phyloP scores from a whole-genome alignment of 2,329 filamentous ascomycete genomes.

The Pochonia chlamydosporia region DNA sequence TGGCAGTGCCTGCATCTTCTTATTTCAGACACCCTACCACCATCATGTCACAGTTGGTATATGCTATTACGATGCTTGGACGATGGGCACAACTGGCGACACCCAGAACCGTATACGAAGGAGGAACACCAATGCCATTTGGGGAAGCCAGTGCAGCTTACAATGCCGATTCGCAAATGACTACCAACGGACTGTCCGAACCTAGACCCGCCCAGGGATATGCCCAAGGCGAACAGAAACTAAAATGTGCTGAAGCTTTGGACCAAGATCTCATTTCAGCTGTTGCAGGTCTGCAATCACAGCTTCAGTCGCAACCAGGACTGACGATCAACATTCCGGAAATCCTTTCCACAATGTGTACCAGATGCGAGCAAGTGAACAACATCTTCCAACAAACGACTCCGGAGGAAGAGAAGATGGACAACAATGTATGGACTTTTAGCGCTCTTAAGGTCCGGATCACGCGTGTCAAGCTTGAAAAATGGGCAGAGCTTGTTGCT shows the following conservation, averaged over 20 bases:
- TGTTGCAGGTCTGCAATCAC: constrained; percentile 33
- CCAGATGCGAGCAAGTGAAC: constrained; percentile 38
- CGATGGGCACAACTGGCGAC: constrained; percentile 44
- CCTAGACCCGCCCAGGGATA: not conserved
- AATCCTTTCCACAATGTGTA: constrained; percentile 34
- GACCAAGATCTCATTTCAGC: constrained; percentile 34
- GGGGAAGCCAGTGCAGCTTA: constrained; percentile 17
- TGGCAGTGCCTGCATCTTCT: constrained; percentile 33
- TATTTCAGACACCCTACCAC: constrained; percentile 43
- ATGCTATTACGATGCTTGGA: constrained; percentile 44
- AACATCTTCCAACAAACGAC: constrained; percentile 25
- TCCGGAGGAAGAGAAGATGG: constrained; percentile 25
- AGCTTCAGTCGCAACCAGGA: constrained; percentile 37
- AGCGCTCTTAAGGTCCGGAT: constrained; percentile 41
- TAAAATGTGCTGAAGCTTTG: constrained; percentile 19
- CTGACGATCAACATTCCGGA: constrained; percentile 38
- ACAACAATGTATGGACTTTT: constrained; percentile 43
- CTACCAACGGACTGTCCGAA: constrained; percentile 8
- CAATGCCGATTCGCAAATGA: constrained; percentile 17
- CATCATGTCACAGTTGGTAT: constrained; percentile 39
- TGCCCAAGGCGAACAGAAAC: constrained; percentile 4
- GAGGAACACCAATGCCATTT: constrained; percentile 18
- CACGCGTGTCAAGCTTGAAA: constrained; percentile 38
- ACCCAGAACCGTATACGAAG: constrained; percentile 24
- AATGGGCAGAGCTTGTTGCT: constrained; percentile 40